Base-by-base conservation (phyloP, 768 basidiomycete species). In the Tephrocybe sp. region DNA sequence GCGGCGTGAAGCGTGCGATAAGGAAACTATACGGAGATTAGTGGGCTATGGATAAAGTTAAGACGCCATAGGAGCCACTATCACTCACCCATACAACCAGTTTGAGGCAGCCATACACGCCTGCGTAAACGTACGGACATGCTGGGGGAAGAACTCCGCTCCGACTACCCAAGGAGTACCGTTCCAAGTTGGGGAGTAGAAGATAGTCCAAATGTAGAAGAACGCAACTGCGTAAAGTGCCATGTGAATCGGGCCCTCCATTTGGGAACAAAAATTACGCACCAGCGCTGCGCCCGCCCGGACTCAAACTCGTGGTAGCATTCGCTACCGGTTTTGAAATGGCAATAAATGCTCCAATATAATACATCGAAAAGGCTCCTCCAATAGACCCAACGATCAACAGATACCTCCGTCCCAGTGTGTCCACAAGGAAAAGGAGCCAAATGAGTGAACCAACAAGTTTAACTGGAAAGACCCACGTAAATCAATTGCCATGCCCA, bases 121-220 rank as follows among this genome's bases (percentile, higher is more conserved):
- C 39, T 68, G 68, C n/a, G 71, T 68, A 55, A 70, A 68, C 5
- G 69, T 68, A 18, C 72, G 57, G 6, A 71, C 69, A 56, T 72
- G 70, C 45, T 71, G 69, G 9, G 72, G 74, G 64, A 77, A 77
- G 45, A 76, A 65, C 50, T 75, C 77, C 14, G 72, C 68, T 20
- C 65, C 65, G 15, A 77, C 66, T 25, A 77, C 73, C 76, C 76
- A 77, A 2, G 75, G 73, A 1, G 74, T 73, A 11, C 75, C 77
- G 48, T 77, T 77, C 69, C 73, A 75, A 0, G 67, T 66, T 5
- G 73, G 67, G 1, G 65, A 66, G 50, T 73, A 73, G 53, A 69
- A 72, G 11, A 68, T 59, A 0, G 68, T 71, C 68, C 68, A 73
- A 20, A 73, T 58, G 55, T 72, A 73, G 50, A 72, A 72, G 56